Evolutionary conservation across 305 asterid species (phyloP), one percentile per base, ranked within the genome.

Genomic region (Plantago rigida): DNA sequence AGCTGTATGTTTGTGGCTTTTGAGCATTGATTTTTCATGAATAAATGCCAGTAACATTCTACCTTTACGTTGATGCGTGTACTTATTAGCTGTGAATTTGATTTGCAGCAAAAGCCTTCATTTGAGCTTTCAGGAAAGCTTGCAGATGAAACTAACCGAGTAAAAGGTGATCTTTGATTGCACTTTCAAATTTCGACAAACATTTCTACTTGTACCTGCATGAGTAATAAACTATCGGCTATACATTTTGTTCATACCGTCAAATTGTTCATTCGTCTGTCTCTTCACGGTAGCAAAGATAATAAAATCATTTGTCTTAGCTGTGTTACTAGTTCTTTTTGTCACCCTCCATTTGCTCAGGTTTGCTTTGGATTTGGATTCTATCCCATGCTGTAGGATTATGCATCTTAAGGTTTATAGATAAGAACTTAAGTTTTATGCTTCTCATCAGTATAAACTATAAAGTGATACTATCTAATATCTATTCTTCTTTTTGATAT

Each of bases 41-140:
- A 22, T 22, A 22, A 0, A 22, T 22, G 26, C 26, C 26, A 22
- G 26, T 22, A 22, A 22, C 29, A 14, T 6, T 63, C 60, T 59
- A 19, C 12, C 19, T 64, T 39, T 53, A 17, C 14, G 36, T 36
- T 56, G 56, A 31, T 31, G 26, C 51, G 52, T 66, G 41, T 24
- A 65, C 74, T 59, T 42, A 54, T 59, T n/a, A 41, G 22, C 65
- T 42, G 55, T 34, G 36, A 49, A 62, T 59, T 47, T 65, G 36
- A 41, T 69, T 68, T 76, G 73, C 90, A 89, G 97, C 82, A 83
- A 70, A 87, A 89, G 65, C 99, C 99, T 65, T 89, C 96, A 22
- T 92, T 92, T 79, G 96, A 89, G 87, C 84, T 92, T 63, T 92
- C 97, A 65, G 99, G 99, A 67, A 92, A 92, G 77, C 97, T 92